Base-by-base conservation (phyloP, 2,329 filamentous ascomycete species). In the Cladosporium sp. region DNA sequence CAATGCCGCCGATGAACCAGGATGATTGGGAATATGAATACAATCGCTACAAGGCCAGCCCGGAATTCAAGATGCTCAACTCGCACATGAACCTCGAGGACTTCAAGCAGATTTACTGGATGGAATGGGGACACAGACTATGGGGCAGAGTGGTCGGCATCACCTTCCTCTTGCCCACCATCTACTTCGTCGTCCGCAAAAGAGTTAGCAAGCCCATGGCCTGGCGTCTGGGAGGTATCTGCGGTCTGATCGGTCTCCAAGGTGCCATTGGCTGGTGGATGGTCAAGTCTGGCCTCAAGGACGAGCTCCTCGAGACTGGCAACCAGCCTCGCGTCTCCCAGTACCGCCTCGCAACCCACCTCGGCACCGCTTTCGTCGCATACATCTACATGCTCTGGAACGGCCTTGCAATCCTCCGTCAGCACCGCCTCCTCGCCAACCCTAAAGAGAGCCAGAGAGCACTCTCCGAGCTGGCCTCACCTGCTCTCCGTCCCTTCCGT, bases 191-290 rank as follows among this genome's bases (percentile, higher is more conserved):
- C 74, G 89, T 89, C 23, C 88, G 90, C 52, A 88, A 90, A 70
- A 87, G 88, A 68, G 93, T 98, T 55, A 91, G 91, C 28, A 84
- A 83, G 62, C 87, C 86, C 62, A 96, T 97, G 89, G 89, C 92
- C 18, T 77, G 83, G 72, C 89, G 91, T 68, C 84, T 99, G 16
- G 81, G 88, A 49, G 94, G 93, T 14, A 98, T 99, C 69, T 91
- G 92, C 52, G 87, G 85, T 58, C 83, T 98, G 72, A 97, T 99
- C 73, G 95, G 92, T 64, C 95, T 97, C 78, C 95, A 99, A 78
- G 95, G 95, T 53, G 87, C 95, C 74, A 89, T 99, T 69, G 95
- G 95, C 64, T 99, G 95, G 95, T 99, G 95, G 93, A 99, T 99
- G 95, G 95, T 99, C 72, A 96, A 96, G 80, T 96, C 91, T 12